Evolutionary conservation across 2,329 filamentous ascomycete species (phyloP), one percentile per base, ranked within the genome.

Genomic region (Aspergillus niger): DNA sequence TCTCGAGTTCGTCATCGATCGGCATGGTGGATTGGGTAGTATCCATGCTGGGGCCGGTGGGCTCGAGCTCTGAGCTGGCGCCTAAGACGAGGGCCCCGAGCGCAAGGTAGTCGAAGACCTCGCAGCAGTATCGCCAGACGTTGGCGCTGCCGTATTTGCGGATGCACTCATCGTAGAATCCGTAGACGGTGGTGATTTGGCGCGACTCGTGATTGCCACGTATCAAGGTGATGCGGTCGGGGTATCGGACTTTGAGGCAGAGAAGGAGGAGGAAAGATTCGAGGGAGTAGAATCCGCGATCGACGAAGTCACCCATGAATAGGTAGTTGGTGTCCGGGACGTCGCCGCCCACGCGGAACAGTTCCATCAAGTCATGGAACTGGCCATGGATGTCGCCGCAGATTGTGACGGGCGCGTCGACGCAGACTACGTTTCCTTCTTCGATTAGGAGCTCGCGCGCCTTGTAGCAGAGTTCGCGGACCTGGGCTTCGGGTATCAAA

Each of bases 301-400:
- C 94, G 74, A 99, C 94, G 71, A 97, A 99, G 78, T 99, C 94
- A 74, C 94, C 93, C 92, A 97, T 97, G 80, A 97, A 97, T 3
- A 97, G 86, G 77, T 97, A 97, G 74, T 96, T 97, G 32, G 93
- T 97, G 72, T 97, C 94, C 43, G 93, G 93, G 3, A 96, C 91
- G 75, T 97, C 92, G 65, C 93, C 93, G 63, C 93, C 93, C 3
- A 97, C 93, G 56, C 92, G 87, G 75, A 97, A 97, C 5, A 97
- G 86, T 77, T 97, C 94, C 94, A 97, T 97, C 70, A 97, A 79
- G 74, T 97, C 93, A 72, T 97, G 93, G 73, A 97, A 97, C 76
- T 97, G 93, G 67, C 93, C 93, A 74, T 98, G 94, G 60, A 98
- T 97, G 74, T 97, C 94, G 70, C 94, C 94, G 73, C 94, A 97